A percentile compares a stretch with the other conserved stretches of the same genome.
Evolutionary conservation across 1,284 basidiomycete species (phyloP).

Genomic region (Malassezia dermatis): DNA sequence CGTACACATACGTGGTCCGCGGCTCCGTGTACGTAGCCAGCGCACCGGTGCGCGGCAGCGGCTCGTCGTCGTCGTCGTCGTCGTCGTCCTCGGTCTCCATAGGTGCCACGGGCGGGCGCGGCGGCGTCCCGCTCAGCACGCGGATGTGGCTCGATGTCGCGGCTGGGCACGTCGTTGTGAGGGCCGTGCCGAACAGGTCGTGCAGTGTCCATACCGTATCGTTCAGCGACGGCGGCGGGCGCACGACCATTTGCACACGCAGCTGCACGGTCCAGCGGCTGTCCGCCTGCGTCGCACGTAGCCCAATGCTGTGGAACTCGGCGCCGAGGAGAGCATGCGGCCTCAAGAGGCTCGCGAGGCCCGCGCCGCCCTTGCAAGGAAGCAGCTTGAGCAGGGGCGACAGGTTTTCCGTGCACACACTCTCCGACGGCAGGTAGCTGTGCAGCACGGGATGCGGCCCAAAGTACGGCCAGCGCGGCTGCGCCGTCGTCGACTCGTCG

Average conservation of each 20-base stretch:
- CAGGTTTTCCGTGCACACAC: constrained; percentile 79
- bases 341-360: constrained; percentile 73
- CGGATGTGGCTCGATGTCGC: constrained; percentile 21
- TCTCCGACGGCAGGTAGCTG: constrained; percentile 25
- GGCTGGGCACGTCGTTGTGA: constrained; percentile 24
- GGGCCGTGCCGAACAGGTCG: constrained; percentile 19
- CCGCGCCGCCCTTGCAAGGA: constrained; percentile 76
- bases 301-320: constrained; percentile 73
- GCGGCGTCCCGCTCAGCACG: constrained; percentile 13
- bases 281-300: constrained; percentile 52
- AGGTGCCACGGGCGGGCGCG: constrained; percentile 1
- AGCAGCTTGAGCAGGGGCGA: constrained; percentile 89
- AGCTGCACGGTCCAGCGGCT: constrained; percentile 60
- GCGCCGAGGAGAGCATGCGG: constrained; percentile 75
- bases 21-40: background rate
- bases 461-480: constrained; percentile 20
- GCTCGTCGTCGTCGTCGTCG: constrained; percentile 16
- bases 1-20: background rate
- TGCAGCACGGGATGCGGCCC: constrained; percentile 13
- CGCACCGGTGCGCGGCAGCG: background rate
- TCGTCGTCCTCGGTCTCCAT: constrained; percentile 13
- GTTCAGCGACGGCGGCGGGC: constrained; percentile 53
- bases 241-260: constrained; percentile 69
- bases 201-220: constrained; percentile 25
- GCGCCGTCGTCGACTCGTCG: constrained; percentile 25